phyloP scores from a whole-genome alignment of 1,139 yeast genomes.

The Saccharomyces uvarum region DNA sequence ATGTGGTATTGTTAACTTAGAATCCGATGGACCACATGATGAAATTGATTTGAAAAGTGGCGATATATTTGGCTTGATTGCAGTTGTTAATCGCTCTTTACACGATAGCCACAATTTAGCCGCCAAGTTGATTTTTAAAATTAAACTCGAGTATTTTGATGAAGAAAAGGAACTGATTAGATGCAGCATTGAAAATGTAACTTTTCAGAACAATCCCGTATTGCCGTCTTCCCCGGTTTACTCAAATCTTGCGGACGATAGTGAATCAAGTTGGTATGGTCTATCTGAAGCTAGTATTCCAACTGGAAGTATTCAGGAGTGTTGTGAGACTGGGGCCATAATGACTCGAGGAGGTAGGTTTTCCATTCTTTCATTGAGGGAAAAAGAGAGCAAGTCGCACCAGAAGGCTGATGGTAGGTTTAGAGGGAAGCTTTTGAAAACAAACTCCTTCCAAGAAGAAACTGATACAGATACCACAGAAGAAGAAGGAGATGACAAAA shows the following conservation, averaged over 20 bases:
- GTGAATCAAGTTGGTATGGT: neutral
- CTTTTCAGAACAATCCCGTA: neutral
- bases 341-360: neutral
- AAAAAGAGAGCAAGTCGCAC: neutral
- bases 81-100: slow-evolving; percentile 6
- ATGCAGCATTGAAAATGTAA: neutral
- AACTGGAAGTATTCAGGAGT: neutral
- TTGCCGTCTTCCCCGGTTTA: neutral
- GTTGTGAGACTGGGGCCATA: neutral
- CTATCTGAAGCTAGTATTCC: neutral
- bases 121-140: slow-evolving; percentile 10
- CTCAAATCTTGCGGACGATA: neutral
- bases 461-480: neutral
- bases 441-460: neutral
- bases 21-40: slow-evolving; percentile 10
- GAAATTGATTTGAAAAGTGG: slow-evolving; percentile 21
- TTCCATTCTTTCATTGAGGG: neutral
- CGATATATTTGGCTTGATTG: slow-evolving; percentile 19
- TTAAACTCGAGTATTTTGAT: neutral
- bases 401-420: neutral
- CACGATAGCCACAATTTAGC: slow-evolving; percentile 9
- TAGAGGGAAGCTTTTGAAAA: neutral
- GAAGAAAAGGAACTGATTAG: neutral
- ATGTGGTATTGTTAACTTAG: slow-evolving; percentile 22
- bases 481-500: neutral